phyloP scores from a whole-genome alignment of 1,284 basidiomycete species.

The Leccinum pachyderme region DNA sequence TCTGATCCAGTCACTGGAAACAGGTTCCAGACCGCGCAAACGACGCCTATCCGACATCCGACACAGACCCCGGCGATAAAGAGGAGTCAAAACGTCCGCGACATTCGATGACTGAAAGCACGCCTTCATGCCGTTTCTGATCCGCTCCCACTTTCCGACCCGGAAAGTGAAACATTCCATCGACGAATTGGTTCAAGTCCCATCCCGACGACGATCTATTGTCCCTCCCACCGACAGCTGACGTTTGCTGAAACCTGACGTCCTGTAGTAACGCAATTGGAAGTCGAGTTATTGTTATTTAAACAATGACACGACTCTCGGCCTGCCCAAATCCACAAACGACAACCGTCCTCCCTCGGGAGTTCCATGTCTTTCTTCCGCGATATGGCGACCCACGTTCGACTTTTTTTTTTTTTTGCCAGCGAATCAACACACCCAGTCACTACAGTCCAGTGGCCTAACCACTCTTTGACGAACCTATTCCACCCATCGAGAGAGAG shows the following conservation, averaged over 20 bases:
- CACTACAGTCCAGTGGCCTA: not conserved
- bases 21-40: constrained; percentile 18
- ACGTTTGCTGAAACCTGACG: constrained; percentile 14
- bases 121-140: constrained; percentile 30
- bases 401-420: not conserved
- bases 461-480: constrained; percentile 7
- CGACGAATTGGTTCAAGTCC: constrained; percentile 25
- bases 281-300: constrained; percentile 22
- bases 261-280: constrained; percentile 4
- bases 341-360: not conserved
- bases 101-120: constrained; percentile 9
- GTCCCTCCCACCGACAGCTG: constrained; percentile 16
- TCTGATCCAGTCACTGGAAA: not conserved
- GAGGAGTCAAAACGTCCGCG: constrained; percentile 26
- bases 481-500: not conserved
- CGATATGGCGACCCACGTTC: not conserved
- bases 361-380: not conserved
- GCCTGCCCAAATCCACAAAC: constrained; percentile 2
- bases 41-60: constrained; percentile 38
- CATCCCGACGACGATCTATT: constrained; percentile 23
- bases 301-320: constrained; percentile 14
- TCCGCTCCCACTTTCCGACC: constrained; percentile 22
- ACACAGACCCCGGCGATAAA: constrained; percentile 11
- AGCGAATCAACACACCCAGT: constrained; percentile 3
- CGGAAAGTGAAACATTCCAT: constrained; percentile 12